Evolutionary conservation across 768 basidiomycete species (phyloP), one percentile per base, ranked within the genome.

Genomic region (Russula ochroleuca): DNA sequence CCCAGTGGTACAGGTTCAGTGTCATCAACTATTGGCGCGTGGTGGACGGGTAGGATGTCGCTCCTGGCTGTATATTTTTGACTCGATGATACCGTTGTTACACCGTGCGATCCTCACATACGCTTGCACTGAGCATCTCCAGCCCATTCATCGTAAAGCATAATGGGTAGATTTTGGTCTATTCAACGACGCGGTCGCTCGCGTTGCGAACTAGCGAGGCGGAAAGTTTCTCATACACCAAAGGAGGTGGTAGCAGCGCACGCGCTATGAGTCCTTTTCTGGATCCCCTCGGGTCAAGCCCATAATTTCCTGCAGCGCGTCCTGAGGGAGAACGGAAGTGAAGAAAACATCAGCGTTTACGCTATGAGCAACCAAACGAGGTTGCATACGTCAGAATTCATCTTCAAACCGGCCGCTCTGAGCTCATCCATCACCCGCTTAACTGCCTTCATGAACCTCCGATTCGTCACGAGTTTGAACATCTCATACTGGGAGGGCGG

Each of bases 321-420:
- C 81, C 84, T 85, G 65, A 47, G 38, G 54, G 35, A 58, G 48
- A 17, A 17, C 8, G 2, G 59, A 5, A 17, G n/a, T 15, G 19
- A 37, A 15, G 33, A 33, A n/a, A 6, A 43, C n/a, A 14, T 14
- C 41, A 19, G n/a, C 17, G 6, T 21, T 33, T 19, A 31, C n/a
- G 28, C 55, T n/a, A 45, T 19, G 40, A 38, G 17, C 21, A 35
- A 45, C 48, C 63, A 7, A 61, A 38, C n/a, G 5, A 35, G 19
- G 21, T n/a, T 64, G 68, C 79, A 58, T 67, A 86, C 86, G 73
- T 83, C 78, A 52, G 82, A 80, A 40, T 72, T 73, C 40, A 85
- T 59, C 69, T 87, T 81, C n/a, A 89, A 71, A 6, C 85, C 87
- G 23, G 84, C 83, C 38, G 82, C 83, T 57, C 80, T 70, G 64